phyloP scores from a whole-genome alignment of 2,329 filamentous ascomycete genomes.

The Tolypocladium endophyticum region DNA sequence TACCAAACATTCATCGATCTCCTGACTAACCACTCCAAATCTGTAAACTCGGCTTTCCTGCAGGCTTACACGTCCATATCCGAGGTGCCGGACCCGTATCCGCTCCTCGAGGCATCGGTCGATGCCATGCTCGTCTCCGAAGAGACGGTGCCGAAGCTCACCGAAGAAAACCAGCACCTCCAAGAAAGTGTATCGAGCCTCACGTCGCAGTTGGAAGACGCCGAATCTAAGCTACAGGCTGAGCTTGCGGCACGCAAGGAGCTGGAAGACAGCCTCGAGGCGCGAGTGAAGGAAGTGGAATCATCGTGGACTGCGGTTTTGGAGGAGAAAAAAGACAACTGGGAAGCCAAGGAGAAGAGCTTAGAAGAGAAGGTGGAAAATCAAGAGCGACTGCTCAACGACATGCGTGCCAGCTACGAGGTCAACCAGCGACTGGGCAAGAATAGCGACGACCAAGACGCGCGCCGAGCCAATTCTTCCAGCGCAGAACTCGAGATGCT shows the following conservation, averaged over 20 bases:
- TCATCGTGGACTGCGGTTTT: slow-evolving; percentile 81
- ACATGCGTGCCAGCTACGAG: slow-evolving; percentile 95
- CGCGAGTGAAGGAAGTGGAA: slow-evolving; percentile 80
- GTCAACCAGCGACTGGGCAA: slow-evolving; percentile 83
- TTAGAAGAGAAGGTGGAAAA: slow-evolving; percentile 91
- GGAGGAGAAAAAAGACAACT: slow-evolving; percentile 91
- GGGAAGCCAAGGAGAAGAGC: slow-evolving; percentile 84
- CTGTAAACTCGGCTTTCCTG: slow-evolving; percentile 84
- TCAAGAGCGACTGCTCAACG: slow-evolving; percentile 83
- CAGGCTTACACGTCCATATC: slow-evolving; percentile 88
- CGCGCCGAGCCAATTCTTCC: slow-evolving; percentile 56
- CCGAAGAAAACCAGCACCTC: slow-evolving; percentile 80
- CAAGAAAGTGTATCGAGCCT: slow-evolving; percentile 67
- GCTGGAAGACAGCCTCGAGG: slow-evolving; percentile 67
- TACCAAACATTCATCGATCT: slow-evolving; percentile 98
- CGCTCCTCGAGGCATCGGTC: slow-evolving; percentile 88
- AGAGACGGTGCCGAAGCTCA: slow-evolving; percentile 82
- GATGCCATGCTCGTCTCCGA: slow-evolving; percentile 88
- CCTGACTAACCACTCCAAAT: slow-evolving; percentile 90
- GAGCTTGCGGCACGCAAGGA: slow-evolving; percentile 65
- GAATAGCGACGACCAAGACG: slow-evolving; percentile 50
- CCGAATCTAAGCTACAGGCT: slow-evolving; percentile 67
- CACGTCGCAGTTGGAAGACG: slow-evolving; percentile 71
- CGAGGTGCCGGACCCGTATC: slow-evolving; percentile 93
- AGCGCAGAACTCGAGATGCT: slow-evolving; percentile 92